These are phyloP conservation scores for Sordariomycetes sp. DNA, from an alignment of 2,329 filamentous ascomycete species.

Conservation along the genomic window DNA sequence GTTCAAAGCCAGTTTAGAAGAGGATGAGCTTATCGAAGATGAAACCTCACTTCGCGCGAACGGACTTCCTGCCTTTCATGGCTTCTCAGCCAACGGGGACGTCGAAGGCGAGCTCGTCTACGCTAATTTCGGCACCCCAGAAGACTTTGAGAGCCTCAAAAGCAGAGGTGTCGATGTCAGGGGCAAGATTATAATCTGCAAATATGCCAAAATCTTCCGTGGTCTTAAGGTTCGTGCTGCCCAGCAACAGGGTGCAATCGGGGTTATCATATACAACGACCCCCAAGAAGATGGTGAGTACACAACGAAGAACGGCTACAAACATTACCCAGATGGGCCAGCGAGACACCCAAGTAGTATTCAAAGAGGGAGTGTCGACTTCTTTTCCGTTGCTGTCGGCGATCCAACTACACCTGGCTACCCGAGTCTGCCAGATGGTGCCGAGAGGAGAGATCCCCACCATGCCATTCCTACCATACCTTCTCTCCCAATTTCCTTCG, in stretches of 20 bases:
- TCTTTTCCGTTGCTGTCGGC: slow-evolving; percentile 39
- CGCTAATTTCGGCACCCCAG: slow-evolving; percentile 60
- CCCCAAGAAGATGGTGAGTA: slow-evolving; percentile 62
- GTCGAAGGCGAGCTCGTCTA: slow-evolving; percentile 61
- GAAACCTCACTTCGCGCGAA: slow-evolving; percentile 50
- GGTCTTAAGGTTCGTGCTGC: slow-evolving; percentile 66
- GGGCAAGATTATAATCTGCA: slow-evolving; percentile 61
- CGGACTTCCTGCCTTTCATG: slow-evolving; percentile 63
- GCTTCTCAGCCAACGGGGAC: slow-evolving; percentile 63
- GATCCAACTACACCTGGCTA: slow-evolving; percentile 67
- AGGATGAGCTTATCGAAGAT: slow-evolving; percentile 48
- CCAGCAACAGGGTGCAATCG: slow-evolving; percentile 61
- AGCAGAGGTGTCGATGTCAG: slow-evolving; percentile 26
- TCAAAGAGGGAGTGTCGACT: slow-evolving; percentile 63
- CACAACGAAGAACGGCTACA: slow-evolving; percentile 56
- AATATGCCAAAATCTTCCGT: slow-evolving; percentile 62
- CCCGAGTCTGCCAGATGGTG: slow-evolving; percentile 55
- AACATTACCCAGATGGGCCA: slow-evolving; percentile 59
- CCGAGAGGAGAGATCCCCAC: slow-evolving; percentile 48
- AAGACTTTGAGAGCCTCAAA: slow-evolving; percentile 58
- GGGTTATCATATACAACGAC: slow-evolving; percentile 59
- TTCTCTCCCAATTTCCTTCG: slow-evolving; percentile 63
- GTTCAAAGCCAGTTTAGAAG: slow-evolving; percentile 32
- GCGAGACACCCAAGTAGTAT: slow-evolving; percentile 62
- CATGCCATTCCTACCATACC: slow-evolving; percentile 38